These are phyloP conservation scores for Lipomyces kockii DNA, from an alignment of 805 yeast species.

Conservation along the genomic window DNA sequence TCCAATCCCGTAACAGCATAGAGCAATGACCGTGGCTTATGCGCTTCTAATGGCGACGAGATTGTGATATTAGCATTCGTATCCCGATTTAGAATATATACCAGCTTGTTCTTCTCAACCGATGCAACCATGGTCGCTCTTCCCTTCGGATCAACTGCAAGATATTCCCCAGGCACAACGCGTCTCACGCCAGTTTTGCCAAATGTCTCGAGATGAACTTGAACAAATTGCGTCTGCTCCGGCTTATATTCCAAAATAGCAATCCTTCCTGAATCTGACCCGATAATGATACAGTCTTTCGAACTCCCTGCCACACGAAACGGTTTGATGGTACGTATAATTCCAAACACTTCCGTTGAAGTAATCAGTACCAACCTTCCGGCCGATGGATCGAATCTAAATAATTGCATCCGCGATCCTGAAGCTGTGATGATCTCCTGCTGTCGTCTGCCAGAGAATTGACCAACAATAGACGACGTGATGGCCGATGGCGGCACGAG, in stretches of 20 bases:
- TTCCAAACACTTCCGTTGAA: constrained; percentile 59
- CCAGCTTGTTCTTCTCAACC: constrained; percentile 72
- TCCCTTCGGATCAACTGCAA: constrained; percentile 71
- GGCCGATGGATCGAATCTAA: constrained; percentile 56
- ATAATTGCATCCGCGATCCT: constrained; percentile 59
- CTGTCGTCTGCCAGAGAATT: constrained; percentile 60
- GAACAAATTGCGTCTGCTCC: constrained; percentile 48
- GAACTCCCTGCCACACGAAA: constrained; percentile 59
- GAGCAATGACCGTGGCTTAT: constrained; percentile 56
- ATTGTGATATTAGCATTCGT: constrained; percentile 54
- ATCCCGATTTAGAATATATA: constrained; percentile 64
- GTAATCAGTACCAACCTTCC: constrained; percentile 58
- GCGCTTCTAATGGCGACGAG: constrained; percentile 77
- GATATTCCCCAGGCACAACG: constrained; percentile 72
- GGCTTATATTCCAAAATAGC: constrained; percentile 56
- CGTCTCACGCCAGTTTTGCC: constrained; percentile 77
- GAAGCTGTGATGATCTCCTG: constrained; percentile 69
- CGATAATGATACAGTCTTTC: constrained; percentile 63
- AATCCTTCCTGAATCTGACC: constrained; percentile 81
- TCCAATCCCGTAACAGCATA: constrained; percentile 65
- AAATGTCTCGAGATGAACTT: constrained; percentile 63
- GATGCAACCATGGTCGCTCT: constrained; percentile 74
- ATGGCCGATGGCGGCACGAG: constrained; percentile 64
- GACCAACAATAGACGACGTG: constrained; percentile 64
- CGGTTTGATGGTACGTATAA: constrained; percentile 57